These are phyloP conservation scores for Oryza officinalis DNA, from an alignment of 176 grass and related monocot species.

Conservation along the genomic window DNA sequence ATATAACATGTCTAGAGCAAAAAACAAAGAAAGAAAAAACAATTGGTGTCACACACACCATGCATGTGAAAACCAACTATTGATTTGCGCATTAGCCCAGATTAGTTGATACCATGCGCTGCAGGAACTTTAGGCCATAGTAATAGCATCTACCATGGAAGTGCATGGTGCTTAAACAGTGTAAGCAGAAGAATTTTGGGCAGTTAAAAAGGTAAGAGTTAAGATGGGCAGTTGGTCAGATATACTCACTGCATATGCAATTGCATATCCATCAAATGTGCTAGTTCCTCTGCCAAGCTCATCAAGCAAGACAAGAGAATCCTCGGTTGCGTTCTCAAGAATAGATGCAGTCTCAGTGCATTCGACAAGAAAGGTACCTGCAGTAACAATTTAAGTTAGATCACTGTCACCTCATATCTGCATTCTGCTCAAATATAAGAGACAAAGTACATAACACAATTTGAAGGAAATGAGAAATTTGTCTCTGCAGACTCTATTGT, in stretches of 20 bases:
- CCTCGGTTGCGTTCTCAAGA: slow-evolving; percentile 79
- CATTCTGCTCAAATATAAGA: not conserved
- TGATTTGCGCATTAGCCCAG: not conserved
- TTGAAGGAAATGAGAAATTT: not conserved
- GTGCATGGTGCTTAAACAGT: not conserved
- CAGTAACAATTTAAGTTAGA: not conserved
- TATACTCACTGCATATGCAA: slow-evolving; percentile 86
- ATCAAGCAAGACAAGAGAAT: slow-evolving; percentile 97
- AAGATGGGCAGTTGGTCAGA: not conserved
- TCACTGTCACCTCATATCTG: slow-evolving; percentile 10
- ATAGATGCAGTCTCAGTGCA: slow-evolving; percentile 87
- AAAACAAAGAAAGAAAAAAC: not conserved
- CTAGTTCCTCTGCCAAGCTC: slow-evolving; percentile 98
- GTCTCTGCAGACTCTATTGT: not conserved
- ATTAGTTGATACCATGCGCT: not conserved
- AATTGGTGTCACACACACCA: not conserved
- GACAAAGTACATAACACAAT: not conserved
- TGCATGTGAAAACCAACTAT: not conserved
- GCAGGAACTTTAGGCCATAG: not conserved
- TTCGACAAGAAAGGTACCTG: slow-evolving; percentile 89
- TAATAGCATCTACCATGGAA: slow-evolving; percentile 16
- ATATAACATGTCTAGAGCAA: not conserved
- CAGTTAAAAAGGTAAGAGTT: no score
- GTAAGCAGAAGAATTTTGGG: not conserved
- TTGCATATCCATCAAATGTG: slow-evolving; percentile 98